Base-by-base conservation (phyloP, 345 rosid genomes). In the Sonneratia caseolaris region DNA sequence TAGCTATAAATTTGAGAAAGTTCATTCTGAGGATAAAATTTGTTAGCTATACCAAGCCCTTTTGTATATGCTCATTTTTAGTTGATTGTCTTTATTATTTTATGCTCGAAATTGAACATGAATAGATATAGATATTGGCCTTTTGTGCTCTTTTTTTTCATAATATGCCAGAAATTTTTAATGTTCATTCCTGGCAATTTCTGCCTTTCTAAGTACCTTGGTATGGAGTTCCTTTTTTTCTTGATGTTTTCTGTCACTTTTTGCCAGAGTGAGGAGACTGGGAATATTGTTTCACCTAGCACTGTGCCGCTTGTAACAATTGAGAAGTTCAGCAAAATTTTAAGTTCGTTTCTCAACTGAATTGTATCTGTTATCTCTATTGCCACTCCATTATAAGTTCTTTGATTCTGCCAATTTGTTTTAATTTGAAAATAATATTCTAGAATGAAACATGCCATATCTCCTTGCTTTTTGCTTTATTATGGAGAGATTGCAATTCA, bases 301-400 rank as follows among this genome's bases (percentile, higher is more conserved):
- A 92, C 99, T 32, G 82, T 95, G 74, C 97, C 99, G 3, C 59
- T 95, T 71, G 86, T 81, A 70, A 76, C 96, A 65, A 92, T 95
- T 80, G 99, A 95, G 92, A 95, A 89, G 87, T 85, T 95, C 81
- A 82, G 73, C 86, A 92, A 92, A 89, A 71, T 83, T 82, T 97
- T 95, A 74, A 82, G 92, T 76, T 74, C 75, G 59, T 49, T 65
- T 56, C 45, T 13, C 36, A 24, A 48, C 15, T 57, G 12, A 62
- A 35, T 27, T 15, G 3, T 8, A 3, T 27, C 9, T 24, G 5
- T 10, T 62, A 4, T 32, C 12, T 62, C 14, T 62, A 5, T 11
- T 13, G 36, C 36, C 15, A 9, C 35, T 59, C 36, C 14, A n/a
- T 24, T 59, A 0, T 21, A 11, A 22, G 38, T 32, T 12, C 37